Evolutionary conservation across 345 rosid genomes (phyloP).

Genomic region (Gossypium ekmanianum): DNA sequence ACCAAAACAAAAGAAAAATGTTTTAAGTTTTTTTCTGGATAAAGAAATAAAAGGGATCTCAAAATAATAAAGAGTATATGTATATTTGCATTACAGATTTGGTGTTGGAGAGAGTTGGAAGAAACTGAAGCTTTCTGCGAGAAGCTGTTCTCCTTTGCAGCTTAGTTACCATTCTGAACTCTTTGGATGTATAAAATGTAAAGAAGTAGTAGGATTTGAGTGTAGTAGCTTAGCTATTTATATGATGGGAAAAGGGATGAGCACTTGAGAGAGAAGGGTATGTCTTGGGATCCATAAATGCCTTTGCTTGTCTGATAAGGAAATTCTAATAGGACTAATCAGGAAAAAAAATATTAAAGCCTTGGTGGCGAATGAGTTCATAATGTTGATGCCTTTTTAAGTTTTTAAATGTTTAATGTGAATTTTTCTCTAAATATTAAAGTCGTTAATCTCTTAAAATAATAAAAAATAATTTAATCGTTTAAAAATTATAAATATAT

Average conservation of each 20-base stretch:
- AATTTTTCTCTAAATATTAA: too few relatives aligned
- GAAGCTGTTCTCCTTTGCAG: constrained; percentile 39
- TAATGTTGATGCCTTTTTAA: too few relatives aligned
- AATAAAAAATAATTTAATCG: too few relatives aligned
- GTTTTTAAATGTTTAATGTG: too few relatives aligned
- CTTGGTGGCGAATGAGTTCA: too few relatives aligned
- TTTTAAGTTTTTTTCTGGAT: not conserved
- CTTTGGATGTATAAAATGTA: not conserved
- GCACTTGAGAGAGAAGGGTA: not conserved
- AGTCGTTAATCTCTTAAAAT: too few relatives aligned
- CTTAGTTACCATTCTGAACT: constrained; percentile 42
- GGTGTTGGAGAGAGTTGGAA: constrained; percentile 38
- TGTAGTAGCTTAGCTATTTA: constrained; percentile 22
- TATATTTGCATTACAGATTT: constrained; percentile 41
- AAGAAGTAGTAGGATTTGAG: constrained; percentile 14
- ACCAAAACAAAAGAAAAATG: not conserved
- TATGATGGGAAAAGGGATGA: constrained; percentile 28
- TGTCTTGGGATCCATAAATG: constrained; percentile 42
- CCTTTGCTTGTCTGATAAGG: constrained; percentile 30
- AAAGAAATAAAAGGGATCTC: not conserved
- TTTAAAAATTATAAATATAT: too few relatives aligned
- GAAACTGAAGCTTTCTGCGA: constrained; percentile 48
- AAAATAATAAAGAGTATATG: not conserved
- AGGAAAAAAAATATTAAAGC: too few relatives aligned
- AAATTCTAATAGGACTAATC: not conserved